Conservation (phyloP, 441 rosid genomes). For the Caryocar brasiliense region DNA sequence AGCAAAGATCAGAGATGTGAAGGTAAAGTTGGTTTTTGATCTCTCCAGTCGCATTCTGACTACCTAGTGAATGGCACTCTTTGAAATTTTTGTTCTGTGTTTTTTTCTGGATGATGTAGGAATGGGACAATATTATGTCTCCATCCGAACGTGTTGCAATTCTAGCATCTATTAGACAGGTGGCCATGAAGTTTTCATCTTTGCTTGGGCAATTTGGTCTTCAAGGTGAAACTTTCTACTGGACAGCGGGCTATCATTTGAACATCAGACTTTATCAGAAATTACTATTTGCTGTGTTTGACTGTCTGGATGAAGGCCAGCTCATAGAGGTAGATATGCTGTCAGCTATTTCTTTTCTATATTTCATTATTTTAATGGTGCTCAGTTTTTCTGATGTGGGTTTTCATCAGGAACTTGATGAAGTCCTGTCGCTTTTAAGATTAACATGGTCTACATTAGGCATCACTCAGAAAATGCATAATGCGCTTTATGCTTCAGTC, state of each 20-base stretch:
- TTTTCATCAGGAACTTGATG: slow-evolving; percentile 60
- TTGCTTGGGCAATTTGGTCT: slow-evolving; percentile 55
- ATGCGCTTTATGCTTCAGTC: slow-evolving; percentile 74
- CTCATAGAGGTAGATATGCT: slow-evolving; percentile 61
- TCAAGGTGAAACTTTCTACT: slow-evolving; percentile 64
- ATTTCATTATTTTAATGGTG: slow-evolving; percentile 3
- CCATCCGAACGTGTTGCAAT: slow-evolving; percentile 69
- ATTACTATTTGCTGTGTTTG: slow-evolving; percentile 65
- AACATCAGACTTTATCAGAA: slow-evolving; percentile 76
- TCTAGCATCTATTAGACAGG: slow-evolving; percentile 60
- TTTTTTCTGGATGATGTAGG: slow-evolving; percentile 42
- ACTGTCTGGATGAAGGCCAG: slow-evolving; percentile 90
- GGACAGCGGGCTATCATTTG: slow-evolving; percentile 77
- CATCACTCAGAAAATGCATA: slow-evolving; percentile 72
- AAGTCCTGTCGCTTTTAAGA: slow-evolving; percentile 48
- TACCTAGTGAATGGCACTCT: slow-evolving; percentile 6
- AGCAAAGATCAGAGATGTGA: slow-evolving; percentile 65
- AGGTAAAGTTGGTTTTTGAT: slow-evolving; percentile 34
- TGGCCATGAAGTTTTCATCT: slow-evolving; percentile 52
- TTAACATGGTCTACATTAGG: slow-evolving; percentile 84
- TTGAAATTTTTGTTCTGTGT: slow-evolving; percentile 5
- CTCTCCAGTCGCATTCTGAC: slow-evolving; percentile 8
- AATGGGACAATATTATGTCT: slow-evolving; percentile 66
- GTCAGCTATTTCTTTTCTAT: slow-evolving; percentile 1
- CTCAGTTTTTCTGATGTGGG: slow-evolving; percentile 15